Evolutionary conservation across 2,329 filamentous ascomycete genomes (phyloP), one percentile per base, ranked within the genome.

Genomic region (Fusarium sp.): DNA sequence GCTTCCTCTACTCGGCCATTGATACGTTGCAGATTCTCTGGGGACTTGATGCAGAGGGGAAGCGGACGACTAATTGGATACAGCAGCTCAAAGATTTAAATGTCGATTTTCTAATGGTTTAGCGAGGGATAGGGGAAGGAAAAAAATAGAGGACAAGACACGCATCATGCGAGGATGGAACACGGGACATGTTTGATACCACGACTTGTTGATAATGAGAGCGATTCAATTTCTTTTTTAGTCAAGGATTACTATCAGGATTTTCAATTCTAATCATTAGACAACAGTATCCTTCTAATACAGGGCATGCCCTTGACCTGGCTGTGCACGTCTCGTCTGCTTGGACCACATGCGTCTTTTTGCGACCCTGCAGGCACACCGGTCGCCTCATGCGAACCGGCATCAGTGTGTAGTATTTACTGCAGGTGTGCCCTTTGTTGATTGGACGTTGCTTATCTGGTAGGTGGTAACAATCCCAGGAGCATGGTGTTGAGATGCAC

Each of bases 1-100:
- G 85, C 0, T 88, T 87, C 61, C 76, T 87, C 5, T 80, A 84
- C 51, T 86, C 85, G 2, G 84, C 85, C 5, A 83, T 85, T 71
- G 82, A 85, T 40, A 84, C 82, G 17, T 70, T 88, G 56, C 80
- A 83, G 36, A 77, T 83, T 2, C 80, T 88, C 1, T 87, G 85
- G 85, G 74, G 73, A 17, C 71, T 81, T 24, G 81, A 84, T 9
- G 79, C 78, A 2, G 71, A 79, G 5, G 75, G 71, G 0, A 70
- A 73, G 10, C 66, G 64, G 0, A 71, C 72, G 7, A 78, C 72
- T 62, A 82, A 82, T 22, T 87, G 85, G 85, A 73, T 87, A 9
- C 81, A 84, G 65, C 81, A 80, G 20, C 72, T 87, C 20, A 85
- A 81, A 64, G 80, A 82, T n/a, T 78, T 82, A 11, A 76, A 81